Percentiles rank a stretch among this genome's conserved stretches.
Evolutionary conservation across 768 basidiomycete genomes (phyloP).

Genomic region (Grammothele lineata): DNA sequence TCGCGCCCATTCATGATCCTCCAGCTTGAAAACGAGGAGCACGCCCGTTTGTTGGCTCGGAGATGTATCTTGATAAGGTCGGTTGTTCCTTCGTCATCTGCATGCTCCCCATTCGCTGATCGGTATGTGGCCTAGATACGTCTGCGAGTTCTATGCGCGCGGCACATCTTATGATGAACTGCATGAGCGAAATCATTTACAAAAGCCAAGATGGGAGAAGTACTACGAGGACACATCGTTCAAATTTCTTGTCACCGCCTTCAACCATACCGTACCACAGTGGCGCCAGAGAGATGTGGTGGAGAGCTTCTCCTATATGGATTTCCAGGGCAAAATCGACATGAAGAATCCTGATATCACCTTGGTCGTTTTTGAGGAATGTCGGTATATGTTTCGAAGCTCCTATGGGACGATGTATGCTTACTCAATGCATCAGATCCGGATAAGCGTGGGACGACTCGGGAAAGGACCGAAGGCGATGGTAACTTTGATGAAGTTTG

Average conservation of each 20-base stretch:
- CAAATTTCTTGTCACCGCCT: slow-evolving; percentile 72
- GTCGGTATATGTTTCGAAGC: slow-evolving; percentile 43
- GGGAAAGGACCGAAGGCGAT: slow-evolving; percentile 53
- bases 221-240: slow-evolving; percentile 70
- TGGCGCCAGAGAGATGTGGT: slow-evolving; percentile 61
- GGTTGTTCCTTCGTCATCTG: slow-evolving; percentile 18
- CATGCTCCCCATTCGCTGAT: too few relatives aligned
- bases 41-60: slow-evolving; percentile 67
- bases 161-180: slow-evolving; percentile 67
- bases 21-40: slow-evolving; percentile 61
- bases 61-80: slow-evolving; percentile 86
- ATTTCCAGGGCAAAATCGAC: slow-evolving; percentile 72
- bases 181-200: slow-evolving; percentile 49
- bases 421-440: slow-evolving; percentile 35
- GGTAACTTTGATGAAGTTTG: slow-evolving; percentile 68
- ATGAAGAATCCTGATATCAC: slow-evolving; percentile 75
- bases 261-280: slow-evolving; percentile 72
- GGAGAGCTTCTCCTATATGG: slow-evolving; percentile 84
- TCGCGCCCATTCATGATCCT: slow-evolving; percentile 74
- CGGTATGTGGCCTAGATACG: slow-evolving; percentile 46
- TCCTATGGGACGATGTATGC: too few relatives aligned
- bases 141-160: slow-evolving; percentile 75
- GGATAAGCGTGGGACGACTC: slow-evolving; percentile 41
- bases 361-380: slow-evolving; percentile 82
- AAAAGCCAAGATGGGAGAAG: slow-evolving; percentile 47